Base-by-base conservation (phyloP, 2,329 filamentous ascomycete species). In the Colletotrichum lentis region DNA sequence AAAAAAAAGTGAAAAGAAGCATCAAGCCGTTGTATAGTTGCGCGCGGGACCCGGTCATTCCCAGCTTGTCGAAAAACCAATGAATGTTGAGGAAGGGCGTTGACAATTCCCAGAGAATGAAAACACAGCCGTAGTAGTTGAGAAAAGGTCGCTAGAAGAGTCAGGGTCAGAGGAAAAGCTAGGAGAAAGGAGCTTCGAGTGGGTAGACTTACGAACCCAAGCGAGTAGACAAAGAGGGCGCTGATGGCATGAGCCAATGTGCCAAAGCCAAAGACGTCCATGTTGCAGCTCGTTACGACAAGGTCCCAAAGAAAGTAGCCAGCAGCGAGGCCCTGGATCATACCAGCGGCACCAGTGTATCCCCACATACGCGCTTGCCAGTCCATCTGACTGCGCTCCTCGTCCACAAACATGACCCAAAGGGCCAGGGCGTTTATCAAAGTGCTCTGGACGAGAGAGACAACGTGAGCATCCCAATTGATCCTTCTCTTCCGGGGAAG, bases 11-110 rank as follows among this genome's bases (percentile, higher is more conserved):
- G 71, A 82, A 78, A 60, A 95, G 86, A 3, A 96, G 86, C 64
- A 87, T 75, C 69, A 94, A 83, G 73, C 92, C 92, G 74, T 96
- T 96, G 79, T 92, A 89, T 35, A 94, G 85, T 80, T 96, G 93
- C 27, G 88, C 79, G 61, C 83, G 84, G 22, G 90, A 89, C 43
- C 93, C 93, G 0, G 93, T 96, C 84, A 93, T 89, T 74, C 88
- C 86, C 67, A 95, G 82, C 82, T 96, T 96, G 80, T 96, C 93
- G 80, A 91, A 92, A 82, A 96, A 96, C 93, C 93, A 96, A 82
- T 96, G 93, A 76, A 95, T 86, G 77, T 96, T 96, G 66, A 96
- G 85, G 78, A 96, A 94, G 8, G 92, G 92, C 5, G 90, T 91
- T 31, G 91, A 94, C 46, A 96, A 86, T 79, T 96, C 93, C 86